phyloP scores from a whole-genome alignment of 176 grass and related monocot genomes.

The Oryza rufipogon region DNA sequence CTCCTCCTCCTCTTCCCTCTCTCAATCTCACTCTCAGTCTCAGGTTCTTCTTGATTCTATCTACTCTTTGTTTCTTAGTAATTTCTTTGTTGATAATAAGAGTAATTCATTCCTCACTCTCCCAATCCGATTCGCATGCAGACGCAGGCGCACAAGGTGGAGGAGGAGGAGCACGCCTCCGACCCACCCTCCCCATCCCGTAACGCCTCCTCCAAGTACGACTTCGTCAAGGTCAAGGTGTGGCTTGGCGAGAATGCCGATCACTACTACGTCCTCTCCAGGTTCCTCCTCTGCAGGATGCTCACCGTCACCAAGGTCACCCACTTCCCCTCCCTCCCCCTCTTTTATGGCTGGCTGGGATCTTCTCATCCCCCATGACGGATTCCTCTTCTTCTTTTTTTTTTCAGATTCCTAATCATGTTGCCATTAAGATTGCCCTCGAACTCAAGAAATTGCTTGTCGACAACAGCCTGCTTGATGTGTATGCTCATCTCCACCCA shows the following conservation, averaged over 20 bases:
- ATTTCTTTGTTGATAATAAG: too few species aligned
- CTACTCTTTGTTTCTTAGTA: too few species aligned
- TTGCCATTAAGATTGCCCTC: constrained; percentile 95
- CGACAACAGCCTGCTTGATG: constrained; percentile 98
- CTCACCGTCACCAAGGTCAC: constrained; percentile 92
- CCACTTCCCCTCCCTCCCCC: too few species aligned
- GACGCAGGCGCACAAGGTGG: background rate
- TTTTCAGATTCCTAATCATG: constrained; percentile 96
- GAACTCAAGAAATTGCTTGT: constrained; percentile 97
- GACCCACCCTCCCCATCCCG: constrained; percentile 58
- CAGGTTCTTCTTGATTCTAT: too few species aligned
- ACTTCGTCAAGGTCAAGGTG: constrained; percentile 98
- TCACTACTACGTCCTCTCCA: constrained; percentile 94
- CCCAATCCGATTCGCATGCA: too few species aligned
- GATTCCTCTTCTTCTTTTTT: background rate
- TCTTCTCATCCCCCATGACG: background rate
- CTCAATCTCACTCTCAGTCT: too few species aligned
- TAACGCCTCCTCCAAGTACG: constrained; percentile 95
- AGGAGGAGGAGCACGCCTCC: background rate
- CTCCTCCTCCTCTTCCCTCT: too few species aligned
- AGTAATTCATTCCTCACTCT: too few species aligned
- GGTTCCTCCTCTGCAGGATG: constrained; percentile 97
- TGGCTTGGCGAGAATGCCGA: constrained; percentile 98
- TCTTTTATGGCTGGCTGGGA: too few species aligned
- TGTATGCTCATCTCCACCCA: constrained; percentile 47